phyloP scores from a whole-genome alignment of 1,284 basidiomycete species.

The Cystobasidium sp. region DNA sequence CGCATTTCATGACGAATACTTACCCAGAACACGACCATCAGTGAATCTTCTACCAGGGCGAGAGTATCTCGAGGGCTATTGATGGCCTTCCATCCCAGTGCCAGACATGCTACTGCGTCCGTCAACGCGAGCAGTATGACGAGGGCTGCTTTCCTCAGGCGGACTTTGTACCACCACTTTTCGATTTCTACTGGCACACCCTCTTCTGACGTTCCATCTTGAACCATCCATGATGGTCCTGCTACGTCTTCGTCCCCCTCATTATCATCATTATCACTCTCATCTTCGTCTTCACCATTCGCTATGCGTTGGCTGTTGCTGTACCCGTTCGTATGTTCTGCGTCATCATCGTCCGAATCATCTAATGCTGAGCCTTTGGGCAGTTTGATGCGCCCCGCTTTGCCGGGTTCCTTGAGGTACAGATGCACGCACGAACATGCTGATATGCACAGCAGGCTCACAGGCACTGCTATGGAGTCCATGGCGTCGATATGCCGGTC shows the following conservation, averaged over 20 bases:
- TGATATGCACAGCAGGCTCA: conserved; percentile 26
- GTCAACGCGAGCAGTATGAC: conserved; percentile 61
- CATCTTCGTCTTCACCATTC: not conserved
- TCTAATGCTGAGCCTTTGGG: not conserved
- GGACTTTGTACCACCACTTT: conserved; percentile 58
- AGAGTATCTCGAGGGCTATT: conserved; percentile 1
- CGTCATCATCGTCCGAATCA: conserved; percentile 13
- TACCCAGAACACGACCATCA: conserved; percentile 61
- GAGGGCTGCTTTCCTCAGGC: conserved; percentile 62
- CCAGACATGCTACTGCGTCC: conserved; percentile 63
- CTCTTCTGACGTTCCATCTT: conserved; percentile 22
- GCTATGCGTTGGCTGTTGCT: not conserved
- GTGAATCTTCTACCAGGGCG: conserved; percentile 28
- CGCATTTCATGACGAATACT: conserved; percentile 46
- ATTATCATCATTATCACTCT: not conserved
- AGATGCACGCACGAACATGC: conserved; percentile 27
- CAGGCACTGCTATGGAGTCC: conserved; percentile 39
- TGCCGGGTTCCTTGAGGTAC: conserved; percentile 17
- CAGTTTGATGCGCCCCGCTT: conserved; percentile 2
- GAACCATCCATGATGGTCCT: conserved; percentile 5
- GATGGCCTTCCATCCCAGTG: conserved; percentile 57
- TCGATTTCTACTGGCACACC: conserved; percentile 57
- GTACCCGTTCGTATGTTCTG: not conserved
- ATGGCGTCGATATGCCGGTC: not conserved
- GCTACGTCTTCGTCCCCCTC: conserved; percentile 21